phyloP scores from a whole-genome alignment of 2,329 filamentous ascomycete species.

The Diaporthe aspalathi region DNA sequence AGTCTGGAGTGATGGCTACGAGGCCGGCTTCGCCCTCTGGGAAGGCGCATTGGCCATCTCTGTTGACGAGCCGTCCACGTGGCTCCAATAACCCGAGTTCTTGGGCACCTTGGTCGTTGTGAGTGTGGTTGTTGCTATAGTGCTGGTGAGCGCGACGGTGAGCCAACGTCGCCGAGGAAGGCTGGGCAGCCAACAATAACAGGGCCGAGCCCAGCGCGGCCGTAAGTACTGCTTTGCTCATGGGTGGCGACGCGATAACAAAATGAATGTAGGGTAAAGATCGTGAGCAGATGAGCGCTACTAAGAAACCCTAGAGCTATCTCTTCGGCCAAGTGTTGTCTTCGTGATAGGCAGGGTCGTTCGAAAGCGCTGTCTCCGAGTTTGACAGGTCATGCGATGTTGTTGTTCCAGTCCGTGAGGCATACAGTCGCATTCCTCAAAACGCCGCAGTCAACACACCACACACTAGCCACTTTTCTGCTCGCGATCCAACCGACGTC shows the following conservation, averaged over 20 bases:
- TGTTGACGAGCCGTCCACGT: slow-evolving; percentile 53
- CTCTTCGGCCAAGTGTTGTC: slow-evolving; percentile 3
- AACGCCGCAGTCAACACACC: slow-evolving; percentile 20
- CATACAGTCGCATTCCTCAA: slow-evolving; percentile 35
- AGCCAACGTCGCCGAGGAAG: slow-evolving; percentile 51
- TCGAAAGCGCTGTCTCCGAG: slow-evolving; percentile 26
- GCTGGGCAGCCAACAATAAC: slow-evolving; percentile 58
- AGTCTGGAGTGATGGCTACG: slow-evolving; percentile 73
- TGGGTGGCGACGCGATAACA: slow-evolving; percentile 47
- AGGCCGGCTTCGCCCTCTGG: slow-evolving; percentile 75
- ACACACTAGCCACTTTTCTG: slow-evolving; percentile 20
- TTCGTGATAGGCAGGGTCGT: slow-evolving; percentile 4
- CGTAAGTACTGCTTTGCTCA: slow-evolving; percentile 65
- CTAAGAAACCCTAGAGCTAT: not conserved
- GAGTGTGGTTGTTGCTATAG: slow-evolving; percentile 48
- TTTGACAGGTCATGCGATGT: slow-evolving; percentile 25
- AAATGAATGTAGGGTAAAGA: slow-evolving; percentile 38
- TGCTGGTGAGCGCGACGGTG: slow-evolving; percentile 51
- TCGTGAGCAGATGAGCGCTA: slow-evolving; percentile 38
- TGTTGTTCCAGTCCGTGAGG: slow-evolving; percentile 30
- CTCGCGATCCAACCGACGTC: slow-evolving; percentile 7
- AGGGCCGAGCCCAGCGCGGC: slow-evolving; percentile 62
- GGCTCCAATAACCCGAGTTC: slow-evolving; percentile 39
- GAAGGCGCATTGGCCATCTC: slow-evolving; percentile 72
- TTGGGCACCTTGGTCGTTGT: slow-evolving; percentile 45